These are phyloP conservation scores for Discostella stelligeroides DNA, from an alignment of 108 stramenopile genomes.

Conservation along the genomic window DNA sequence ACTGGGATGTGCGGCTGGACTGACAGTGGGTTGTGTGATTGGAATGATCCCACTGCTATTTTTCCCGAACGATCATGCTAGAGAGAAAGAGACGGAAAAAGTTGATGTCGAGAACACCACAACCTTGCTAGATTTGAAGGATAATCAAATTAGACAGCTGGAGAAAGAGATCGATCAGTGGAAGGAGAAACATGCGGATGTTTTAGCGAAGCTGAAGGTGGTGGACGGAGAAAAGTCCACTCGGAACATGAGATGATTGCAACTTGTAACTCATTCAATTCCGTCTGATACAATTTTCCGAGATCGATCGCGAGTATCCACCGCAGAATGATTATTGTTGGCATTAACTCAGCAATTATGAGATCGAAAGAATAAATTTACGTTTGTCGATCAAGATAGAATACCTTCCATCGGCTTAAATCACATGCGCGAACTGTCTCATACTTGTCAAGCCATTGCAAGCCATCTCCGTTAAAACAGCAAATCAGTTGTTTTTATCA, in stretches of 20 bases:
- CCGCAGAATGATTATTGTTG: too few species aligned
- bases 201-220: neutral
- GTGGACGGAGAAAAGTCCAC: slow-evolving; percentile 17
- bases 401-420: too few species aligned
- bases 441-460: too few species aligned
- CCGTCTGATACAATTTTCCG: too few species aligned
- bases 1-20: slow-evolving; percentile 84
- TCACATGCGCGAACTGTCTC: too few species aligned
- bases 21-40: slow-evolving; percentile 92
- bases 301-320: too few species aligned
- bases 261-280: too few species aligned
- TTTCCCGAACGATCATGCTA: slow-evolving; percentile 38
- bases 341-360: too few species aligned
- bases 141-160: slow-evolving; percentile 56
- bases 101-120: neutral
- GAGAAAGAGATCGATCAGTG: slow-evolving; percentile 31
- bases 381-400: too few species aligned
- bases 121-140: neutral
- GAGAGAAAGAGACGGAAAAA: neutral
- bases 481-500: too few species aligned
- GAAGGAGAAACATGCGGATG: slow-evolving; percentile 17
- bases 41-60: slow-evolving; percentile 96
- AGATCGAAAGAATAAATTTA: too few species aligned
- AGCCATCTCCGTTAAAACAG: too few species aligned
- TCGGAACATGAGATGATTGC: slow-evolving; percentile 14